A percentile compares a stretch with the other conserved stretches of the same genome.
phyloP scores from a whole-genome alignment of 345 rosid species.

The Conringia planisiliqua region DNA sequence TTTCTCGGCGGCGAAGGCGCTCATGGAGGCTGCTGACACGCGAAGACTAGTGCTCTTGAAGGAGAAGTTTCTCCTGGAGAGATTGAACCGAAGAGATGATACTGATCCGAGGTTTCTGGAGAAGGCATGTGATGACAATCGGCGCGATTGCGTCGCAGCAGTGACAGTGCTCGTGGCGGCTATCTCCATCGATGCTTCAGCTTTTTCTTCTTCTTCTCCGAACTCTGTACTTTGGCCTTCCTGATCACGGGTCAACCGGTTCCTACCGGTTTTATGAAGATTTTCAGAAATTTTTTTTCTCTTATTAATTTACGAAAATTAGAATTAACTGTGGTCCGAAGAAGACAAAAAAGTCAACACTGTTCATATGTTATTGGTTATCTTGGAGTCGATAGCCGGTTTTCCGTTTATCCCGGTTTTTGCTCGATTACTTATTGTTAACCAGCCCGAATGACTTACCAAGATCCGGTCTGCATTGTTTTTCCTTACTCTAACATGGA shows the following conservation, averaged over 20 bases:
- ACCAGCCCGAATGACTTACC: background rate
- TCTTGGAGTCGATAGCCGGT: background rate
- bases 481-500: background rate
- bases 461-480: too few species aligned
- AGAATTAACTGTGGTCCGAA: too few species aligned
- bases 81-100: constrained; percentile 23
- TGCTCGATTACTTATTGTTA: background rate
- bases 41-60: constrained; percentile 25
- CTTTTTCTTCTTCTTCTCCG: background rate
- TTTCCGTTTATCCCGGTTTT: background rate
- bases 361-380: too few species aligned
- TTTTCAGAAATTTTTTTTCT: too few species aligned
- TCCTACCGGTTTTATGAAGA: background rate
- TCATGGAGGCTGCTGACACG: constrained; percentile 44
- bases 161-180: constrained; percentile 32
- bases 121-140: constrained; percentile 4
- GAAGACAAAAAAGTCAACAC: too few species aligned
- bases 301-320: too few species aligned
- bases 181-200: constrained; percentile 13
- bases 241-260: background rate
- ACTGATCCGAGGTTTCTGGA: constrained; percentile 6
- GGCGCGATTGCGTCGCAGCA: constrained; percentile 28
- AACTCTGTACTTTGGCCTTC: background rate
- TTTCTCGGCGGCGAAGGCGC: constrained; percentile 37
- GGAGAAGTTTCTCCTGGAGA: constrained; percentile 13